Evolutionary conservation across 2,329 filamentous ascomycete genomes (phyloP).

Genomic region (Aspergillus fumigatiaffinis): DNA sequence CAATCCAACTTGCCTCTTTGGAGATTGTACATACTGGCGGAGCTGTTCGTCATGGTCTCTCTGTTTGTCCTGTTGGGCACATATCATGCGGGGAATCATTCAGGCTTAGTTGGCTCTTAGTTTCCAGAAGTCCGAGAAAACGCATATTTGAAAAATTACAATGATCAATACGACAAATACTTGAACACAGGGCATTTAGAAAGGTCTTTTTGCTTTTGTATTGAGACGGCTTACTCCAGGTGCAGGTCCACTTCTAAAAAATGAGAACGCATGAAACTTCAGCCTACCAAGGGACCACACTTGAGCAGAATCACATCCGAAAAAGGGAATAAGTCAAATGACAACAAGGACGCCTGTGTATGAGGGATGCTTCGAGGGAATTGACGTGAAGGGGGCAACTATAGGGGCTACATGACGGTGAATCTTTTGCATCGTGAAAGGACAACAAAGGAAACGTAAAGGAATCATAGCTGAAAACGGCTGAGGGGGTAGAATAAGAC

Average conservation of each 20-base stretch:
- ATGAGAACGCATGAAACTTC: neutral
- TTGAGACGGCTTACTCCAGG: neutral
- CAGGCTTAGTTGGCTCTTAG: neutral
- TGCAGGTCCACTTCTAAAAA: neutral
- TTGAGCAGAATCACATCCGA: conserved; percentile 7
- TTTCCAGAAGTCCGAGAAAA: neutral
- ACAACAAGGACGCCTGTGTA: conserved; percentile 39
- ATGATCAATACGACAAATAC: neutral
- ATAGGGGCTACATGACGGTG: conserved; percentile 45
- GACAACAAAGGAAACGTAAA: conserved; percentile 20
- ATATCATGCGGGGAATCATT: neutral
- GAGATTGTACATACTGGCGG: conserved; percentile 6
- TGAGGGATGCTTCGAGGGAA: conserved; percentile 34
- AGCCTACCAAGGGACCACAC: neutral
- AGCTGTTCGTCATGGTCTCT: conserved; percentile 3
- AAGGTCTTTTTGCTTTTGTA: neutral
- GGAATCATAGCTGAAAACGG: conserved; percentile 10
- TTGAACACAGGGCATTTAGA: neutral
- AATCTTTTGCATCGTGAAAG: conserved; percentile 45
- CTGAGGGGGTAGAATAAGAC: conserved; percentile 3
- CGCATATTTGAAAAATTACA: neutral
- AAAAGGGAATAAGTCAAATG: conserved; percentile 23
- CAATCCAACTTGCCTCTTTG: neutral
- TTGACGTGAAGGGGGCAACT: conserved; percentile 11
- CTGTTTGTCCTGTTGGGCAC: conserved; percentile 1